These are phyloP conservation scores for Pichia membranifaciens DNA, from an alignment of 805 yeast genomes.

Conservation along the genomic window DNA sequence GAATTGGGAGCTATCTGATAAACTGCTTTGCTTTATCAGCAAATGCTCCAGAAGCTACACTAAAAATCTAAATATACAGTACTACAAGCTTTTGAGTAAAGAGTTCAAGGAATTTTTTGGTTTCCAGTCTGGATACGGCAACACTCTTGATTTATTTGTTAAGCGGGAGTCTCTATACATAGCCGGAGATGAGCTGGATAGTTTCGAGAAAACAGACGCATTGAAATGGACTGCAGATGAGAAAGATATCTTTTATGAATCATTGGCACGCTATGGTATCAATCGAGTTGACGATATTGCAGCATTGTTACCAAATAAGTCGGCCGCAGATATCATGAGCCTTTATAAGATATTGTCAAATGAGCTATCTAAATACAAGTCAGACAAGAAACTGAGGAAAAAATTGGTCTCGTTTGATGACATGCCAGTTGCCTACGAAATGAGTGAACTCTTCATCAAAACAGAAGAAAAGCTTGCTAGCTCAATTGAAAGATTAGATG, in stretches of 20 bases:
- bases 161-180: slow-evolving; percentile 3
- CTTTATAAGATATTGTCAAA: slow-evolving; percentile 38
- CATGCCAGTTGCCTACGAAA: slow-evolving; percentile 49
- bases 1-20: background rate
- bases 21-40: background rate
- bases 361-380: slow-evolving; percentile 27
- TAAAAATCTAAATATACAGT: slow-evolving; percentile 4
- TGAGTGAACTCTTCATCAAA: slow-evolving; percentile 37
- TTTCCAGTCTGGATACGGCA: slow-evolving; percentile 4
- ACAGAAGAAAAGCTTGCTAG: slow-evolving; percentile 37
- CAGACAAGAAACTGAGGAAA: slow-evolving; percentile 13
- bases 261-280: slow-evolving; percentile 45
- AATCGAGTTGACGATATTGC: slow-evolving; percentile 38
- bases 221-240: slow-evolving; percentile 42
- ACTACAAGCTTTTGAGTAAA: slow-evolving; percentile 2
- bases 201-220: slow-evolving; percentile 24
- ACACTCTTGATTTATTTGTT: background rate
- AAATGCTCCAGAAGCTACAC: background rate
- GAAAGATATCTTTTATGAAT: slow-evolving; percentile 46
- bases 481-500: slow-evolving; percentile 6
- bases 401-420: slow-evolving; percentile 35
- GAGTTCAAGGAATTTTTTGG: slow-evolving; percentile 9
- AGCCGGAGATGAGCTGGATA: slow-evolving; percentile 14
- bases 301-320: slow-evolving; percentile 36
- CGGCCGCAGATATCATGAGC: slow-evolving; percentile 37